Base-by-base conservation (phyloP, 2,329 filamentous ascomycete genomes). In the Exophiala lecanii-corni region DNA sequence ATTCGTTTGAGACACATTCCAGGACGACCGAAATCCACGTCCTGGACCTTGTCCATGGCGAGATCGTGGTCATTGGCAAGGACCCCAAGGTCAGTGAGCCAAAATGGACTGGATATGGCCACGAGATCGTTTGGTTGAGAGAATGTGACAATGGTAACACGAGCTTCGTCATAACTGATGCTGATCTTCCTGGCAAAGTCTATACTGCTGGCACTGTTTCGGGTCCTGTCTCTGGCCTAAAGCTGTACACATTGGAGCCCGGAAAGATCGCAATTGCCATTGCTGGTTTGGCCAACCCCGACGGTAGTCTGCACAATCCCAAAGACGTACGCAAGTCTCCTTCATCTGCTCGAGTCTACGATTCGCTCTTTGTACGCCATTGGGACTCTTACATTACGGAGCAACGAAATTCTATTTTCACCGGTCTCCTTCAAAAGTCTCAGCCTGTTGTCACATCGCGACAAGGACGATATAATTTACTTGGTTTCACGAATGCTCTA, bases 341-440 rank as follows among this genome's bases (percentile, higher is more conserved):
- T 16, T 70, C 64, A 12, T 70, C 67, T 2, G 73, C 70, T 2
- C 66, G 59, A 36, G 53, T 76, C 3, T 76, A 75, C 53, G 71
- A 70, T 15, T 70, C 65, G 6, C 61, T 74, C 13, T 75, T 71
- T 53, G 73, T 76, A 9, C 63, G 73, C 25, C 72, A 75, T 50
- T 76, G 73, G 73, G 73, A 76, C 51, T 58, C 65, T 4, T 76
- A 71, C 50, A 57, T 73, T 10, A 65, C 66, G 16, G 66, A 68
- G n/a, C 64, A 75, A 55, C 67, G 63, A 40, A 73, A 72, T 49
- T 57, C 71, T 0, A 68, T 76, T 33, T 76, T 66, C 57, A 70
- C 68, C 54, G 73, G 68, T 17, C 56, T 72, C 26, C 59, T 76
- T 12, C 61, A 67, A 49, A 65, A 61, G 43, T 57, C 62, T 13